Evolutionary conservation across 176 grass and related monocot species (phyloP).

Genomic region (Phoenix roebelenii): DNA sequence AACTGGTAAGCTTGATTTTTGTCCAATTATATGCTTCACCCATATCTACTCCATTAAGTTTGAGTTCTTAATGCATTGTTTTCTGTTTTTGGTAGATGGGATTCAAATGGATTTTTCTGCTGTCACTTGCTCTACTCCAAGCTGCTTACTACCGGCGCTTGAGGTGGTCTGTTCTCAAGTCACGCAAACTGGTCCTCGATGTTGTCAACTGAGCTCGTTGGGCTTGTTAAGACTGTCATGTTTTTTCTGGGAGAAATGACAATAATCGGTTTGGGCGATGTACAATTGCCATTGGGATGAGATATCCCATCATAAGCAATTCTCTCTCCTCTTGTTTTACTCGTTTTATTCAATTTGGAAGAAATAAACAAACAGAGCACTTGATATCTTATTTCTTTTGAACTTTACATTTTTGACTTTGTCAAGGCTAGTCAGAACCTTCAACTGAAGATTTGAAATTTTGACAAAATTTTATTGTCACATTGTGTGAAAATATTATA

Average conservation of each 20-base stretch:
- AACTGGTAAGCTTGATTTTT: conserved; percentile 50
- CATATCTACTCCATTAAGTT: too few relatives aligned
- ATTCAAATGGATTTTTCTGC: conserved; percentile 96
- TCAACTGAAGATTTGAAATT: too few relatives aligned
- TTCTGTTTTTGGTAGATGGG: conserved; percentile 41
- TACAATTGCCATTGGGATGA: conserved; percentile 41
- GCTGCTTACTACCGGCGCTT: conserved; percentile 94
- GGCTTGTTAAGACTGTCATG: conserved; percentile 10
- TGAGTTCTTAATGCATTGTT: conserved; percentile 8
- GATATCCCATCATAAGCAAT: conserved; percentile 27
- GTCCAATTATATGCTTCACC: not conserved
- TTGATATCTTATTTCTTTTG: too few relatives aligned
- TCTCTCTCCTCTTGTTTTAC: conserved; percentile 24
- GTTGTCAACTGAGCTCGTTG: conserved; percentile 64
- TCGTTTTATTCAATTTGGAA: not conserved
- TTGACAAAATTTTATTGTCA: too few relatives aligned
- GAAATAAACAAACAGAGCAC: too few relatives aligned
- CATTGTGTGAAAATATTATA: too few relatives aligned
- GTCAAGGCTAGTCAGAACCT: too few relatives aligned
- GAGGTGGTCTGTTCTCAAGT: conserved; percentile 89
- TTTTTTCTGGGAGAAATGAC: conserved; percentile 25
- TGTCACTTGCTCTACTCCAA: conserved; percentile 93
- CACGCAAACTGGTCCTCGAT: conserved; percentile 82
- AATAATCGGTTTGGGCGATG: conserved; percentile 48
- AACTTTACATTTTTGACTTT: too few relatives aligned